Evolutionary conservation across 2,329 filamentous ascomycete species (phyloP).

Genomic region (Hyphodiscus sp.): DNA sequence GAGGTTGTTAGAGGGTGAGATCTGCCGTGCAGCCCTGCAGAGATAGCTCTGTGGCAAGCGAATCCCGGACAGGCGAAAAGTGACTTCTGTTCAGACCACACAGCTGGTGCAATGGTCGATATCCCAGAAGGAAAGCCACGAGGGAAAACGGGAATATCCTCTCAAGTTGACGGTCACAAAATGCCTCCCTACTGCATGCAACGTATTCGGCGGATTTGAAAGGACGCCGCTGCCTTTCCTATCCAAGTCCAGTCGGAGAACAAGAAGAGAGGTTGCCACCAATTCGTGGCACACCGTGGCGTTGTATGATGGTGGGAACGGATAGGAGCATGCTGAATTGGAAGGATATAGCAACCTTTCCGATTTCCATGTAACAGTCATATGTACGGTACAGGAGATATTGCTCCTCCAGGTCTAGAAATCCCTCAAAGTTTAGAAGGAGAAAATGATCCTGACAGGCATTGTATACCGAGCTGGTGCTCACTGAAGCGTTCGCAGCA

Average conservation of each 20-base stretch:
- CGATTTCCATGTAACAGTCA: slow-evolving; percentile 7
- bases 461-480: neutral
- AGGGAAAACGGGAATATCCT: slow-evolving; percentile 4
- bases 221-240: neutral
- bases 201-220: neutral
- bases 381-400: slow-evolving; percentile 7
- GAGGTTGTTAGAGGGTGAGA: neutral
- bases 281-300: slow-evolving; percentile 5
- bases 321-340: neutral
- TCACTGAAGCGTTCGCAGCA: neutral
- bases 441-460: slow-evolving; percentile 5
- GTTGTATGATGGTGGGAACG: slow-evolving; percentile 4
- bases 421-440: slow-evolving; percentile 4
- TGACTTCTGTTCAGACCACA: slow-evolving; percentile 1
- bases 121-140: neutral
- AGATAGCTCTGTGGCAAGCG: neutral
- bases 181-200: neutral
- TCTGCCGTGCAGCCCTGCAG: slow-evolving; percentile 8
- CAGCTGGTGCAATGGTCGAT: neutral
- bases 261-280: neutral
- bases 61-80: neutral
- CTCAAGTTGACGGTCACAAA: neutral
- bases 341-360: slow-evolving; percentile 5
- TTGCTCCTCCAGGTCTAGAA: slow-evolving; percentile 2
- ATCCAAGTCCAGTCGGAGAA: neutral